Conservation (phyloP, 148 eudicot species). For the Gaultheria prostrata region DNA sequence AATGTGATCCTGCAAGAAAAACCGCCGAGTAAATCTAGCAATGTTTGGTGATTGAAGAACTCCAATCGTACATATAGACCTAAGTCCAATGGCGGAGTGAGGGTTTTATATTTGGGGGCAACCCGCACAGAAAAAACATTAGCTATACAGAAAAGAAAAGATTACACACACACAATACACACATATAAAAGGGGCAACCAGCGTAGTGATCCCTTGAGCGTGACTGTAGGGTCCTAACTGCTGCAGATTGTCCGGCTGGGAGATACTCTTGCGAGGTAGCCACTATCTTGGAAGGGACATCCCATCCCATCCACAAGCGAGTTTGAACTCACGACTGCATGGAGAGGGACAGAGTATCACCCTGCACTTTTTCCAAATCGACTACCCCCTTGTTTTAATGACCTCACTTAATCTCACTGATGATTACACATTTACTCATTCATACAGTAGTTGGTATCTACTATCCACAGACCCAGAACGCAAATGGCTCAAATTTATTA, state of each 20-base stretch:
- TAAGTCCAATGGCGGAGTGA: not conserved
- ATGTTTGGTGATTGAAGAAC: not conserved
- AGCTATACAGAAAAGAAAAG: not conserved
- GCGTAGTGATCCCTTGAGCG: too few relatives aligned
- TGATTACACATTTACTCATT: too few relatives aligned
- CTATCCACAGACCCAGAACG: not conserved
- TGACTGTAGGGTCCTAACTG: too few relatives aligned
- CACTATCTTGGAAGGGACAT: too few relatives aligned
- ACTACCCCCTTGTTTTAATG: not conserved
- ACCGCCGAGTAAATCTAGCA: not conserved
- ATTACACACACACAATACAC: not conserved
- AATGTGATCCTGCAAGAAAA: constrained; percentile 36
- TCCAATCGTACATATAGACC: not conserved
- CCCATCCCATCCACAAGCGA: too few relatives aligned
- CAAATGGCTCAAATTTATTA: not conserved
- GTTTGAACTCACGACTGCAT: too few relatives aligned
- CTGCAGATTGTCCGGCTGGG: too few relatives aligned
- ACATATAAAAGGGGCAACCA: too few relatives aligned
- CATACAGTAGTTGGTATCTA: too few relatives aligned
- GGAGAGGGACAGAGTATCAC: too few relatives aligned
- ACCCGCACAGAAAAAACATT: not conserved
- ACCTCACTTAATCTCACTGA: not conserved
- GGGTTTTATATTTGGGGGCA: not conserved
- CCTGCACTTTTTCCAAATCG: too few relatives aligned
- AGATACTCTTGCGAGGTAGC: too few relatives aligned